Percentiles rank a stretch among this genome's conserved stretches.
Evolutionary conservation across 129 eudicot species (phyloP).

Genomic region (Chrysanthemum seticuspe): DNA sequence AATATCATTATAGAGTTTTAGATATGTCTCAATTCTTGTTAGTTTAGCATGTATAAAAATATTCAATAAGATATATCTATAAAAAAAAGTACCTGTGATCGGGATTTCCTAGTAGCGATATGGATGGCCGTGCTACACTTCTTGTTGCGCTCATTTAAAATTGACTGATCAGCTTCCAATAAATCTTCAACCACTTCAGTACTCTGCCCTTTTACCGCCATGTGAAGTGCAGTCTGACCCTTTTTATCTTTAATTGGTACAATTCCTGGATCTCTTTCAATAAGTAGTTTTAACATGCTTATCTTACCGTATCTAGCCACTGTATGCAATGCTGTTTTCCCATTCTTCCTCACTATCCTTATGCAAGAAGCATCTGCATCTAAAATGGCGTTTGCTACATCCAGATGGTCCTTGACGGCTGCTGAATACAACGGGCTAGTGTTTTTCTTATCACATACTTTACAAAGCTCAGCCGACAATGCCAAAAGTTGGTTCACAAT

Average conservation of each 20-base stretch:
- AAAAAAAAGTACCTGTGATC: conserved; percentile 68
- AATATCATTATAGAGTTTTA: not conserved
- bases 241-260: conserved; percentile 87
- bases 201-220: conserved; percentile 99
- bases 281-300: conserved; percentile 62
- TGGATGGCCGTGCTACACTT: conserved; percentile 89
- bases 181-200: conserved; percentile 72
- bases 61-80: not conserved
- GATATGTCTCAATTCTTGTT: not conserved
- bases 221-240: conserved; percentile 97
- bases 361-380: conserved; percentile 63
- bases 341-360: conserved; percentile 76
- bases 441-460: conserved; percentile 61
- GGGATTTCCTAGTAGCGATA: conserved; percentile 87
- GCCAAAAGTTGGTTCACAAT: conserved; percentile 63
- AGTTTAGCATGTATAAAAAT: not conserved
- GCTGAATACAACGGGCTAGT: conserved; percentile 92
- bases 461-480: conserved; percentile 83
- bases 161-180: conserved; percentile 64
- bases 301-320: conserved; percentile 75
- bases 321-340: conserved; percentile 86
- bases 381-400: conserved; percentile 78
- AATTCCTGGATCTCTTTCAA: conserved; percentile 68
- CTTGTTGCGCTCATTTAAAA: conserved; percentile 89
- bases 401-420: conserved; percentile 68